Evolutionary conservation across 257 asterid species (phyloP).

Genomic region (Capsicum pubescens): DNA sequence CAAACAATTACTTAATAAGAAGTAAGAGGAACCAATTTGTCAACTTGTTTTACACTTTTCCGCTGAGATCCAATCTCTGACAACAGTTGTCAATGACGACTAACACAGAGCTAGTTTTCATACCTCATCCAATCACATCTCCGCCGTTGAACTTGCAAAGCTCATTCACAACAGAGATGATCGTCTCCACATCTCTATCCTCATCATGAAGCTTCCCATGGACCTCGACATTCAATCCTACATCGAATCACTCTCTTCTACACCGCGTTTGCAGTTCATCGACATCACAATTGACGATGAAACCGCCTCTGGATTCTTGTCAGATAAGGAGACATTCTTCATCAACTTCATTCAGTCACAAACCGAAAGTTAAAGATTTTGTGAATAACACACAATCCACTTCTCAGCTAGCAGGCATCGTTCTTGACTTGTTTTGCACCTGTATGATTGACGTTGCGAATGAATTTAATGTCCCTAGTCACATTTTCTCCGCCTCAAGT

Average conservation of each 20-base stretch:
- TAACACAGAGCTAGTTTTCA: constrained; percentile 34
- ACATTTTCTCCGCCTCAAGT: constrained; percentile 44
- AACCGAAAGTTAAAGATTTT: not conserved
- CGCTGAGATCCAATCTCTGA: not conserved
- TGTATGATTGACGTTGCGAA: constrained; percentile 44
- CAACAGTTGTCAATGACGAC: not conserved
- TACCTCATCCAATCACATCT: not conserved
- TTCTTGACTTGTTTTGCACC: constrained; percentile 50
- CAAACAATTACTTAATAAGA: no score
- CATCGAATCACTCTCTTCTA: constrained; percentile 7
- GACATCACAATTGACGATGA: not conserved
- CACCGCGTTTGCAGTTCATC: not conserved
- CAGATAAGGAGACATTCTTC: not conserved
- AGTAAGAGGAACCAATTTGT: not conserved
- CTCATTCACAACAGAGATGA: not conserved
- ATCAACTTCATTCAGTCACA: no score
- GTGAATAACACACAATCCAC: not conserved
- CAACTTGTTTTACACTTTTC: not conserved
- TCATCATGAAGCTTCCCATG: constrained; percentile 29
- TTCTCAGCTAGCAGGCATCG: constrained; percentile 36
- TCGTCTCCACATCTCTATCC: constrained; percentile 26
- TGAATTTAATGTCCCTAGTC: constrained; percentile 46
- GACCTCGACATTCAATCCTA: constrained; percentile 26
- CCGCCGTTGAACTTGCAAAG: constrained; percentile 36
- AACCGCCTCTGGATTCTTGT: not conserved